Conservation (phyloP, 495 filamentous ascomycete genomes). For the Hypoxylon crocopeplum region DNA sequence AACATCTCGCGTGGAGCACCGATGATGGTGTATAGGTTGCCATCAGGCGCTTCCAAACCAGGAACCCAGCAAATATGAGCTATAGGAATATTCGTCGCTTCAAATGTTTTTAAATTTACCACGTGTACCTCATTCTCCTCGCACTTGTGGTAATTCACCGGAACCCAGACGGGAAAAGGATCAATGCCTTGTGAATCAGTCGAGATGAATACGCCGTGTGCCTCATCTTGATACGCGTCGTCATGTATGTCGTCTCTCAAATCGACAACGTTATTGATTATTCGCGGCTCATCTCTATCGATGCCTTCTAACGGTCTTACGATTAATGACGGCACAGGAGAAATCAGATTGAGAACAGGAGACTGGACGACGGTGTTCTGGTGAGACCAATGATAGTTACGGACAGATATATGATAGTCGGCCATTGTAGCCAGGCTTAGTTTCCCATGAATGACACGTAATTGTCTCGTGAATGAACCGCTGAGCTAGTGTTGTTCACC, state of each 20-base stretch:
- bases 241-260: constrained; percentile 23
- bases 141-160: constrained; percentile 7
- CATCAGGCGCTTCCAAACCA: constrained; percentile 27
- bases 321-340: constrained; percentile 1
- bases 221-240: constrained; percentile 19
- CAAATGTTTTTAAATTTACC: constrained; percentile 39
- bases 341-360: constrained; percentile 12
- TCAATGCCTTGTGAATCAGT: background rate
- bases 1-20: constrained; percentile 29
- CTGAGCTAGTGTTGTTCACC: no score
- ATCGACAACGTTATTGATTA: background rate
- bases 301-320: constrained; percentile 24
- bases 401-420: constrained; percentile 18
- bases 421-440: constrained; percentile 6
- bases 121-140: constrained; percentile 21
- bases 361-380: constrained; percentile 27
- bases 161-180: constrained; percentile 33
- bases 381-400: constrained; percentile 31
- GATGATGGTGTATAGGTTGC: constrained; percentile 40
- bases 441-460: constrained; percentile 1
- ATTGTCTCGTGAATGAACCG: background rate
- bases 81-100: constrained; percentile 22
- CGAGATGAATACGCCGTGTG: constrained; percentile 41
- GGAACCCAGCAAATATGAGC: constrained; percentile 45
- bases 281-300: constrained; percentile 28